A percentile compares a stretch with the other conserved stretches of the same genome.
phyloP scores from a whole-genome alignment of 2,329 filamentous ascomycete genomes.

The Penicillium sp. region DNA sequence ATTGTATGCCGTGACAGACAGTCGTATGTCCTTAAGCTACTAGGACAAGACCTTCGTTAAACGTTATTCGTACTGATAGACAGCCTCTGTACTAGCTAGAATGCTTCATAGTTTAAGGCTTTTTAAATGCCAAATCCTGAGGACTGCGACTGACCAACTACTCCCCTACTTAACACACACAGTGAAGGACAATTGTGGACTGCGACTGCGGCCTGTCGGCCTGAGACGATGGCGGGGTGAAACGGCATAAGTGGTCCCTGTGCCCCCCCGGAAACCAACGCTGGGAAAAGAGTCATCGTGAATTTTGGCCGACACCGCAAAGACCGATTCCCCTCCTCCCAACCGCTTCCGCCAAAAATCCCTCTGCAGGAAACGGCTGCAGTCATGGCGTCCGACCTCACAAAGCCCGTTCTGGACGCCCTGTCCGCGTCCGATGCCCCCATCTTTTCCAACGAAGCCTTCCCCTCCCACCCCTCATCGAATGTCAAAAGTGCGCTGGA shows the following conservation, averaged over 20 bases:
- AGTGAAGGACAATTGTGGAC: not conserved
- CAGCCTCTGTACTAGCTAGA: not conserved
- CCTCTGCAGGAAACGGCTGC: constrained; percentile 36
- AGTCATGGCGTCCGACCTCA: constrained; percentile 62
- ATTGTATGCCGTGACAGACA: not conserved
- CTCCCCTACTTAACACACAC: too few relatives aligned
- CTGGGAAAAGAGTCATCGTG: constrained; percentile 44
- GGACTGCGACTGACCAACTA: too few relatives aligned
- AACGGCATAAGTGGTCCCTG: constrained; percentile 34
- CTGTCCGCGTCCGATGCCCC: constrained; percentile 66
- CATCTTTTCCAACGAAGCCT: constrained; percentile 71
- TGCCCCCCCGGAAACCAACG: constrained; percentile 35
- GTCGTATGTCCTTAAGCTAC: not conserved
- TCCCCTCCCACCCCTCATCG: constrained; percentile 69
- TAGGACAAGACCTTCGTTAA: not conserved
- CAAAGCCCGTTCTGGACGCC: constrained; percentile 68
- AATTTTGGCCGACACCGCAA: constrained; percentile 36
- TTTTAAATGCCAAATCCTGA: not conserved
- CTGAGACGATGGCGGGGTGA: constrained; percentile 25
- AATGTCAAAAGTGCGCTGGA: constrained; percentile 87
- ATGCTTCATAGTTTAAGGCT: not conserved
- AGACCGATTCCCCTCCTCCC: constrained; percentile 17
- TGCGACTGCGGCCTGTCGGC: not conserved
- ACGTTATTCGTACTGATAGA: not conserved
- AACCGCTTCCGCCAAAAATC: constrained; percentile 25